phyloP scores from a whole-genome alignment of 495 filamentous ascomycete genomes.

The Staphylotrichum longicolle region DNA sequence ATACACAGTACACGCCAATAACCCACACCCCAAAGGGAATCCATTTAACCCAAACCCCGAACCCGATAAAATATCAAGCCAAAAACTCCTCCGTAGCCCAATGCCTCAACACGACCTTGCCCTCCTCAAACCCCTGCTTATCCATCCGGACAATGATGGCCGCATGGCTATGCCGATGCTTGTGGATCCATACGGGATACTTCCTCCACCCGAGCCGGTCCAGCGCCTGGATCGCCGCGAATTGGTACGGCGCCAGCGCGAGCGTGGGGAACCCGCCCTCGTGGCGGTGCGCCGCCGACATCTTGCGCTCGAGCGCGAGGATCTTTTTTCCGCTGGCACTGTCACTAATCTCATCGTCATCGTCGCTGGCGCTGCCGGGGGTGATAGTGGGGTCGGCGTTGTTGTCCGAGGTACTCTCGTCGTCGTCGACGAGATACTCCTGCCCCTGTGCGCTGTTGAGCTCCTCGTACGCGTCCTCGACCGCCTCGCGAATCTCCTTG shows the following conservation, averaged over 20 bases:
- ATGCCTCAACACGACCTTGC: constrained; percentile 73
- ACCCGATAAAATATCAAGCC: constrained; percentile 12
- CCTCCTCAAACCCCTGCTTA: constrained; percentile 66
- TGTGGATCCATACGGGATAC: constrained; percentile 83
- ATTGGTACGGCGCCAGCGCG: constrained; percentile 75
- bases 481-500: constrained; percentile 64
- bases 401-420: not conserved
- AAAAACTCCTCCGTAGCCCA: constrained; percentile 75
- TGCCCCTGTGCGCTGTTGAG: constrained; percentile 60
- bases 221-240: constrained; percentile 74
- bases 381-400: not conserved
- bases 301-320: constrained; percentile 38
- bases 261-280: constrained; percentile 55
- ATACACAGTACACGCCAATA: not conserved
- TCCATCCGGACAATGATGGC: constrained; percentile 79
- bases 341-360: constrained; percentile 28
- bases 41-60: too few species aligned
- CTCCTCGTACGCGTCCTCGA: constrained; percentile 72
- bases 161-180: constrained; percentile 75
- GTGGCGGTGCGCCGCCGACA: constrained; percentile 30
- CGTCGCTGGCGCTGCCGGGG: not conserved
- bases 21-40: not conserved
- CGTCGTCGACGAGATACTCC: constrained; percentile 49
- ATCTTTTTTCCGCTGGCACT: constrained; percentile 26
- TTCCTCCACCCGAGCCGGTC: constrained; percentile 75